Evolutionary conservation across 1,284 basidiomycete genomes (phyloP), one percentile per base, ranked within the genome.

Genomic region (Inonotus obliquus): DNA sequence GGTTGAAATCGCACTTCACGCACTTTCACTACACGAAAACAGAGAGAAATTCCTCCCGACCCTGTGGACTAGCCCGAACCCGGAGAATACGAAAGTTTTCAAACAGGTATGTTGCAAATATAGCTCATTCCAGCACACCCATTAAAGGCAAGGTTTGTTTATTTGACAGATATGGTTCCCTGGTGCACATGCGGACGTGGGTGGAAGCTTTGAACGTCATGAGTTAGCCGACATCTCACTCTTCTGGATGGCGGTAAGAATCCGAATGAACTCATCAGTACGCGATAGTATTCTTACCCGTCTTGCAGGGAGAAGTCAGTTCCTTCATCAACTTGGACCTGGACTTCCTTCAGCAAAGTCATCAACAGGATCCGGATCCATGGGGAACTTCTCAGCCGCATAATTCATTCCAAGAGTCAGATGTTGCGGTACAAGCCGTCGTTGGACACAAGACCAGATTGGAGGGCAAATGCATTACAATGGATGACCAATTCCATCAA

Each of bases 11-110:
- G 71, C 71, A 2, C 63, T 69, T 44, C 71, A 72, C 64, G 71
- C 67, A 13, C 17, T 72, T 27, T 65, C 70, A 7, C 35, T 72
- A 7, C 71, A 72, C 2, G 71, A 72, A 53, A 71, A 72, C 54
- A 54, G 71, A n/a, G 13, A 68, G 37, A 65, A 48, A 54, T 71
- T 72, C 61, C 58, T 69, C 19, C 68, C 68, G 11, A 72, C 71
- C 1, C 63, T 71, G 5, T 72, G 70, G 69, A 63, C 63, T 6
- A 35, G 57, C n/a, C 64, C 60, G 1, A 23, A 47, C 11, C 57
- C 25, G 21, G 66, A 60, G 41, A 32, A 32, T 25, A 57, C 39
- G 13, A 69, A 69, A 57, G 41, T 62, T 19, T 49, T 70, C 1
- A 70, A 70, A 59, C 63, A 70, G 63, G 67, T 65, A n/a, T 10